phyloP scores from a whole-genome alignment of 805 yeast species.

The Clavispora asparagi region DNA sequence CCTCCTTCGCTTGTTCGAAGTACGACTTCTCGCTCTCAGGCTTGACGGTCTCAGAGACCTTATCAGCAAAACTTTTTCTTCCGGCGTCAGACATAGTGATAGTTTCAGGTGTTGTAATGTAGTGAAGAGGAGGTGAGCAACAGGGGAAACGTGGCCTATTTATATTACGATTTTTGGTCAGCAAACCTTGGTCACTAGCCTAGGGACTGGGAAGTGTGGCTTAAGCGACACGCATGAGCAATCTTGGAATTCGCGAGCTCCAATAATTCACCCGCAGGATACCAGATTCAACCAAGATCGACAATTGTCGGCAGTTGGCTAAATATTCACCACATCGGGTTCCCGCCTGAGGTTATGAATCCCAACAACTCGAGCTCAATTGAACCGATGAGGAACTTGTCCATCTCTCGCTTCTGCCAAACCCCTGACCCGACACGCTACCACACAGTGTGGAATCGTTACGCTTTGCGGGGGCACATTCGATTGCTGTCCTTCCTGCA shows the following conservation, averaged over 20 bases:
- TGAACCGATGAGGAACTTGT: too few species aligned
- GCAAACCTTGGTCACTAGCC: background rate
- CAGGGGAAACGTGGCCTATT: background rate
- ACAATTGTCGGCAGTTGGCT: too few species aligned
- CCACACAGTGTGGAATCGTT: too few species aligned
- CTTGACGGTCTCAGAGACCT: conserved; percentile 58
- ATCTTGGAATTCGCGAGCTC: background rate
- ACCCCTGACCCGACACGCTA: too few species aligned
- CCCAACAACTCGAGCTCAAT: too few species aligned
- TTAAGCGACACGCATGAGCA: background rate
- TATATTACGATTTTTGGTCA: background rate
- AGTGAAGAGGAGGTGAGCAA: background rate
- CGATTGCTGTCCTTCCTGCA: too few species aligned
- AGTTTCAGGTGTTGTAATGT: background rate
- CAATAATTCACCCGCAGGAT: too few species aligned
- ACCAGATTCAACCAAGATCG: too few species aligned
- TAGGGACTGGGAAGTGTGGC: background rate
- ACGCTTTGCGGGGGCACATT: too few species aligned
- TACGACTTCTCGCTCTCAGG: conserved; percentile 68
- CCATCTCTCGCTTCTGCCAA: too few species aligned
- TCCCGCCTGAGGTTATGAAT: too few species aligned
- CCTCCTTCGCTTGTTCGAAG: conserved; percentile 66
- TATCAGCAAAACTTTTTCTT: conserved; percentile 73
- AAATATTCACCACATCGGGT: too few species aligned
- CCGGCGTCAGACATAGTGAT: conserved; percentile 42